These are phyloP conservation scores for Colletotrichum sp. DNA, from an alignment of 2,329 filamentous ascomycete species.

Conservation along the genomic window DNA sequence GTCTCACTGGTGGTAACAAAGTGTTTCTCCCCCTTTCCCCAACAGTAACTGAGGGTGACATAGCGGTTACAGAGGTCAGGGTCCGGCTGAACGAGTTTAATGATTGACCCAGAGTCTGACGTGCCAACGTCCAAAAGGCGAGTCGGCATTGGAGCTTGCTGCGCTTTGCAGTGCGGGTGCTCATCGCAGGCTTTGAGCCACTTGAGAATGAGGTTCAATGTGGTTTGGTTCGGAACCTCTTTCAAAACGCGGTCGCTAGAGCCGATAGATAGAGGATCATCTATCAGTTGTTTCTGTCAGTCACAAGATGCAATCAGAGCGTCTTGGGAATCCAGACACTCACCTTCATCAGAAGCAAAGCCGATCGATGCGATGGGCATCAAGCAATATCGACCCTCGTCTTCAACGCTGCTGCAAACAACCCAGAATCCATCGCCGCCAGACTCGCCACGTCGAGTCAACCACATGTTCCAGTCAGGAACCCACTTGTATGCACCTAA, in stretches of 20 bases:
- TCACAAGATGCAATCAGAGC: background rate
- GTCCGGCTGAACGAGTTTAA: slow-evolving; percentile 3
- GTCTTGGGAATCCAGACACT: background rate
- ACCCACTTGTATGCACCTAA: background rate
- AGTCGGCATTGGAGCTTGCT: background rate
- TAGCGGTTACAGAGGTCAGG: background rate
- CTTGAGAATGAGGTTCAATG: background rate
- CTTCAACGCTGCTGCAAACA: background rate
- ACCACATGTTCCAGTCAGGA: slow-evolving; percentile 12
- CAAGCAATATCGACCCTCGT: background rate
- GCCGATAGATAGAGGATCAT: background rate
- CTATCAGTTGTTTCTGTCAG: background rate
- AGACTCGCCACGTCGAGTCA: background rate
- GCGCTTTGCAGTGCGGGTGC: background rate
- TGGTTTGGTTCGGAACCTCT: background rate
- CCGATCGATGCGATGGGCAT: background rate
- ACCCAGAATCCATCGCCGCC: slow-evolving; percentile 9
- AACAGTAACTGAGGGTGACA: slow-evolving; percentile 10
- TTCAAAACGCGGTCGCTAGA: background rate
- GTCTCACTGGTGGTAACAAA: slow-evolving; percentile 7
- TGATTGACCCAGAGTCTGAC: background rate
- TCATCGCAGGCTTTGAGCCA: slow-evolving; percentile 9
- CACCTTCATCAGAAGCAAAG: slow-evolving; percentile 6
- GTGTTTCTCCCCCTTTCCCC: background rate
- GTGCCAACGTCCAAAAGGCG: background rate